A percentile compares a stretch with the other conserved stretches of the same genome.
These are phyloP conservation scores for Albophoma yamanashiensis DNA, from an alignment of 2,329 filamentous ascomycete genomes.

Conservation along the genomic window DNA sequence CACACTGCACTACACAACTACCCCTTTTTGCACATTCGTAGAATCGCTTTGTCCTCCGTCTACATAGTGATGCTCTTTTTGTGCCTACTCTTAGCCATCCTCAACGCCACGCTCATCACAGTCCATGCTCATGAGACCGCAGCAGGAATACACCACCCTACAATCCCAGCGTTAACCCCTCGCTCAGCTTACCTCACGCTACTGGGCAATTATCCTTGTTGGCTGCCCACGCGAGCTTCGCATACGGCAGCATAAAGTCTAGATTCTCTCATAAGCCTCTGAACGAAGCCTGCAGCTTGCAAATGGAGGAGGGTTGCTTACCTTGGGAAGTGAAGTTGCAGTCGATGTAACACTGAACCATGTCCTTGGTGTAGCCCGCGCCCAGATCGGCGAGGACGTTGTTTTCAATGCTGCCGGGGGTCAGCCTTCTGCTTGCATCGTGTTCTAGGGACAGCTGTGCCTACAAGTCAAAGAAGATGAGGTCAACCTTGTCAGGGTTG, in stretches of 20 bases:
- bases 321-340: conserved; percentile 26
- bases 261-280: neutral
- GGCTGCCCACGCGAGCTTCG: conserved; percentile 25
- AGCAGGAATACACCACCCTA: neutral
- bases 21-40: no score
- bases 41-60: no score
- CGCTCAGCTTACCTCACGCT: neutral
- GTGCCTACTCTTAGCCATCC: neutral
- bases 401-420: conserved; percentile 21
- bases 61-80: neutral
- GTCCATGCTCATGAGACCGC: neutral
- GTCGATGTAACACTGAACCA: conserved; percentile 27
- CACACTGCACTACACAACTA: no score
- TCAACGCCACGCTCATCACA: neutral
- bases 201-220: conserved; percentile 23
- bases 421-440: neutral
- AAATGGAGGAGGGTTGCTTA: neutral
- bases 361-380: conserved; percentile 18
- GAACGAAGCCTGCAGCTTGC: no score
- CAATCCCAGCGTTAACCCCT: neutral
- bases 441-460: conserved; percentile 5
- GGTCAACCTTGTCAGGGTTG: conserved; percentile 33
- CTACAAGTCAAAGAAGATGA: conserved; percentile 43
- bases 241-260: conserved; percentile 28
- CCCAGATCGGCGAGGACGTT: conserved; percentile 26